phyloP scores from a whole-genome alignment of 805 yeast genomes.

The Hanseniaspora thailandica region DNA sequence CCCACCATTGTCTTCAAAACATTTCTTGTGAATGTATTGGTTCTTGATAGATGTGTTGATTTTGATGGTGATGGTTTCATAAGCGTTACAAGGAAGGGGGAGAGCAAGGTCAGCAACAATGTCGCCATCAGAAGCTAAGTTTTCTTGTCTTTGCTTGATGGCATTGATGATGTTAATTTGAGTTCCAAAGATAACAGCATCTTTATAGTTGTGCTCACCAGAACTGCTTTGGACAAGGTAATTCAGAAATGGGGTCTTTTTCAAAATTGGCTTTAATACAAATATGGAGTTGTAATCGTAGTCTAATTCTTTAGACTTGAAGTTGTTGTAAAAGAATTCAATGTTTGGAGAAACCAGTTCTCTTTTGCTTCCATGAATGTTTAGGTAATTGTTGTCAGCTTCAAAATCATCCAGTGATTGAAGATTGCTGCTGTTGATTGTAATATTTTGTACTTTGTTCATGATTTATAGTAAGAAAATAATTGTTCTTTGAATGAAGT shows the following conservation, averaged over 20 bases:
- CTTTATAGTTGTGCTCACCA: neutral
- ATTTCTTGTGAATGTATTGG: slow-evolving; percentile 10
- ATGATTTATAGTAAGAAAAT: neutral
- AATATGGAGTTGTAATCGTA: neutral
- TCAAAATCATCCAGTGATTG: neutral
- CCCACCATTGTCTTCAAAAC: slow-evolving; percentile 14
- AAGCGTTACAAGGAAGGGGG: slow-evolving; percentile 12
- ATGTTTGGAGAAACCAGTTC: slow-evolving; percentile 8
- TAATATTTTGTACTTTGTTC: neutral
- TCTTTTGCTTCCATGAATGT: neutral
- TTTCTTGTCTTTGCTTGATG: slow-evolving; percentile 7
- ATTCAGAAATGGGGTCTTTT: slow-evolving; percentile 3
- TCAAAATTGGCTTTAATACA: slow-evolving; percentile 1
- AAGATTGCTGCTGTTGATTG: neutral
- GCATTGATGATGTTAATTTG: slow-evolving; percentile 15
- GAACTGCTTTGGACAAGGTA: slow-evolving; percentile 10
- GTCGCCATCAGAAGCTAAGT: neutral
- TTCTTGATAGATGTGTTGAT: slow-evolving; percentile 13
- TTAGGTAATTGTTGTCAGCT: neutral
- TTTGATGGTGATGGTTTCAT: slow-evolving; percentile 14
- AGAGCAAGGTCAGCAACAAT: neutral
- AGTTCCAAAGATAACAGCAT: slow-evolving; percentile 14
- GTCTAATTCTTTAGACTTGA: neutral
- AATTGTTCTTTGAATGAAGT: too few species aligned
- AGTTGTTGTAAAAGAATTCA: neutral